Base-by-base conservation (phyloP, 208 protist species). In the Trichomonas gallinae region DNA sequence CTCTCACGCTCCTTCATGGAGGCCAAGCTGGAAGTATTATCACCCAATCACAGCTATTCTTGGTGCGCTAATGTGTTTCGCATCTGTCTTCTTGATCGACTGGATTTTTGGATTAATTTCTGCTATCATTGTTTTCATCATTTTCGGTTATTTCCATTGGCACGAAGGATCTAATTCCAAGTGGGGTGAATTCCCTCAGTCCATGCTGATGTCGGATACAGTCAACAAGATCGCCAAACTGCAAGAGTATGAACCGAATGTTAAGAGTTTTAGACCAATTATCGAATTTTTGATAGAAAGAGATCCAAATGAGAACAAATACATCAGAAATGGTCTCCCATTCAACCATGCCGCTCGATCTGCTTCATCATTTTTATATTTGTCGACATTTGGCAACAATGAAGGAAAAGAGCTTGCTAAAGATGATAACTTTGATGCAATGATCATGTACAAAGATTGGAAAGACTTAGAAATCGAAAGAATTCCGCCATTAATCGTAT, bases 21-120 rank as follows among this genome's bases (percentile, higher is more conserved):
- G 97, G 26, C 97, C 97, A 31, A 34, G 46, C 2, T 98, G 96
- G 82, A 96, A 96, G 15, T 98, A 97, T 58, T 98, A 96, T 96
- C 46, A 97, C 81, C 87, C 46, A 42, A 96, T 45, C 6, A 51
- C 96, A 36, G 96, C 97, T 26, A 48, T 98, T 31, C 11, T 97
- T 26, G 97, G 97, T n/a, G 48, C 93, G 10, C 17, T 96, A 23
- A 45, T 97, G 9, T 97, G 97, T 34, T 36, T 97, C 34, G 44
- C 44, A n/a, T 17, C 72, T 11, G 97, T 98, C 97, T 98, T 98
- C n/a, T 51, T 93, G 23, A 93, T 93, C 44, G 51, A 51, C 46
- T 93, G 87, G 87, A n/a, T 58, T 17, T 38, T 93, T 51, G 40
- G 23, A 31, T 93, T 93, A 17, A 3, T 34, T 15, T 11, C 44